phyloP scores from a whole-genome alignment of 805 yeast genomes.

The Candida krabiensis region DNA sequence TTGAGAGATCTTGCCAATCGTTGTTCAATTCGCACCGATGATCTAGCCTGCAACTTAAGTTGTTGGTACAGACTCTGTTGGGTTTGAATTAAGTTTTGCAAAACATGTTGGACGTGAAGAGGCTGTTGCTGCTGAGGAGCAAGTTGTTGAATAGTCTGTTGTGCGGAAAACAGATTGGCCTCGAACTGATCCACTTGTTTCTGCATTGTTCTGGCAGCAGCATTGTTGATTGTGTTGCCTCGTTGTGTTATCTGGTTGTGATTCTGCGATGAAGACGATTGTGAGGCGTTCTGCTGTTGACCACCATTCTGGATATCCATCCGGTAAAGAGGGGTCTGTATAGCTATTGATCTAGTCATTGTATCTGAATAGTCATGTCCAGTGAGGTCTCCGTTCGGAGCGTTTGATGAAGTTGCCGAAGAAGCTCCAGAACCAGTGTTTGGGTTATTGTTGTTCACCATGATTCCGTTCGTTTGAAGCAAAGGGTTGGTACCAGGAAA shows the following conservation, averaged over 20 bases:
- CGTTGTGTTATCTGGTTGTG: neutral
- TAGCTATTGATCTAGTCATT: constrained; percentile 20
- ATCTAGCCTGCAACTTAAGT: constrained; percentile 19
- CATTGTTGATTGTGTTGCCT: neutral
- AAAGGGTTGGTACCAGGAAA: constrained; percentile 10
- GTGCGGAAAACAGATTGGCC: constrained; percentile 15
- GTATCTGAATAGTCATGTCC: constrained; percentile 23
- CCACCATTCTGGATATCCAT: constrained; percentile 16
- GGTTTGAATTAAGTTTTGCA: constrained; percentile 19
- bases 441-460: constrained; percentile 12
- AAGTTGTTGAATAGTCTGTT: constrained; percentile 12
- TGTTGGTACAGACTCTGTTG: constrained; percentile 22
- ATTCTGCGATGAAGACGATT: constrained; percentile 1
- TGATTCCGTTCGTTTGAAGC: constrained; percentile 15
- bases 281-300: constrained; percentile 1
- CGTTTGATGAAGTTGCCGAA: constrained; percentile 13
- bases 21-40: constrained; percentile 28
- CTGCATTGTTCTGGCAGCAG: neutral
- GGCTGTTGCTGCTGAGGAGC: constrained; percentile 17
- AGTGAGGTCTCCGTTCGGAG: constrained; percentile 12
- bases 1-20: constrained; percentile 26
- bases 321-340: constrained; percentile 24
- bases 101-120: constrained; percentile 15
- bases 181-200: constrained; percentile 19
- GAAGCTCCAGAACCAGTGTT: constrained; percentile 11